Base-by-base conservation (phyloP, 441 rosid species). In the Bruguiera hainesii region DNA sequence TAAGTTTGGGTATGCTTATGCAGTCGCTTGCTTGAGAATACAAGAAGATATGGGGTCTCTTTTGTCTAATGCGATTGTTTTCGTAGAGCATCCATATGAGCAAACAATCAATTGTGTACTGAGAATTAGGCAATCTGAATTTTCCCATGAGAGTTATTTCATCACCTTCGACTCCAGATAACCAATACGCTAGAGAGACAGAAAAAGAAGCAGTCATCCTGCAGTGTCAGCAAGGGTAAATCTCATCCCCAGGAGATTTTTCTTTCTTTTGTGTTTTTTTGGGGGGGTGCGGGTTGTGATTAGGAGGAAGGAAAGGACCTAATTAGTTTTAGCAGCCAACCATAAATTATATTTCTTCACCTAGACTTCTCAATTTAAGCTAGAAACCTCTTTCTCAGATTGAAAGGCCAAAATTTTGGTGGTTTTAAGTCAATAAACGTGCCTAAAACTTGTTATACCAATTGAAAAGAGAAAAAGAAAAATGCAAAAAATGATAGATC, bases 331-430 rank as follows among this genome's bases (percentile, higher is more conserved):
- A 56, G 11, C 50, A 60, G 23, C 76, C 74, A 71, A 69, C 74
- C 76, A 81, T 75, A 33, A 73, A 82, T 67, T 79, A 73, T 70
- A 75, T 83, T 78, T 82, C 87, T 85, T 85, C 78, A 78, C 73
- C 81, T 75, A 79, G 81, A 81, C 89, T 83, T 85, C 71, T 83
- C 78, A 85, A 79, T 79, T 76, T 64, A 71, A 68, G 71, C 82
- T 69, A 77, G 72, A 65, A 74, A 76, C 71, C 75, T 69, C 65
- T 49, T 61, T 9, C 31, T 50, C 56, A 23, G 46, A 55, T 30
- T 66, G 51, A 53, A 56, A 59, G 4, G 49, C 37, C 9, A 33
- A 33, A 7, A 1, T 7, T 33, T 33, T 33, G 37, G 37, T 7
- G 37, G 37, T 33, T 33, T 33, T 33, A 7, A 33, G 37, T 33